These are phyloP conservation scores for Apiospora pterosperma DNA, from an alignment of 2,329 filamentous ascomycete genomes.

Conservation along the genomic window DNA sequence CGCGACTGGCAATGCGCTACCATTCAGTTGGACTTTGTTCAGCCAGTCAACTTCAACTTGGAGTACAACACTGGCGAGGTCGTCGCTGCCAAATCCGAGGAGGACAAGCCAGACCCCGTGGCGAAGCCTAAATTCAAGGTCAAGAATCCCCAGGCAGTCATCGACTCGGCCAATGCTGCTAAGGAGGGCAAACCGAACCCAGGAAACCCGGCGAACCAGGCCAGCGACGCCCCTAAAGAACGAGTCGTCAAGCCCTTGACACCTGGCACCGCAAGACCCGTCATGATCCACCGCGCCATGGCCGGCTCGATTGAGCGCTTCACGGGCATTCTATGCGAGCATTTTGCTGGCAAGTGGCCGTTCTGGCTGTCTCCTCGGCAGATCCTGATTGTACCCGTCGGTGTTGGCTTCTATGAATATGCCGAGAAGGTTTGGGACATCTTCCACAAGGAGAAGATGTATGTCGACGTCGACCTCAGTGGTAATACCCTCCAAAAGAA, in stretches of 20 bases:
- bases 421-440: constrained; percentile 69
- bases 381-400: constrained; percentile 74
- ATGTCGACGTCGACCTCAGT: constrained; percentile 67
- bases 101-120: constrained; percentile 27
- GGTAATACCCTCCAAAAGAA: constrained; percentile 88
- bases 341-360: constrained; percentile 84
- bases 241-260: constrained; percentile 48
- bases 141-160: constrained; percentile 25
- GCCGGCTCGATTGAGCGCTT: constrained; percentile 61
- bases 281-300: constrained; percentile 88
- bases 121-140: constrained; percentile 28
- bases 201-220: constrained; percentile 28
- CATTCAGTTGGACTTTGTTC: constrained; percentile 90
- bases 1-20: constrained; percentile 89
- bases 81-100: constrained; percentile 36
- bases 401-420: constrained; percentile 68
- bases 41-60: constrained; percentile 80
- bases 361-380: constrained; percentile 87
- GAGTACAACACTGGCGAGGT: constrained; percentile 76
- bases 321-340: constrained; percentile 76
- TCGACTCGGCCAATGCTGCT: constrained; percentile 26
- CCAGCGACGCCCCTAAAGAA: constrained; percentile 36
- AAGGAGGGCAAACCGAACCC: constrained; percentile 28
- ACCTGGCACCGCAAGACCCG: constrained; percentile 71
- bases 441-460: constrained; percentile 62